Base-by-base conservation (phyloP, 2,329 filamentous ascomycete genomes). In the Cytospora paraplurivora region DNA sequence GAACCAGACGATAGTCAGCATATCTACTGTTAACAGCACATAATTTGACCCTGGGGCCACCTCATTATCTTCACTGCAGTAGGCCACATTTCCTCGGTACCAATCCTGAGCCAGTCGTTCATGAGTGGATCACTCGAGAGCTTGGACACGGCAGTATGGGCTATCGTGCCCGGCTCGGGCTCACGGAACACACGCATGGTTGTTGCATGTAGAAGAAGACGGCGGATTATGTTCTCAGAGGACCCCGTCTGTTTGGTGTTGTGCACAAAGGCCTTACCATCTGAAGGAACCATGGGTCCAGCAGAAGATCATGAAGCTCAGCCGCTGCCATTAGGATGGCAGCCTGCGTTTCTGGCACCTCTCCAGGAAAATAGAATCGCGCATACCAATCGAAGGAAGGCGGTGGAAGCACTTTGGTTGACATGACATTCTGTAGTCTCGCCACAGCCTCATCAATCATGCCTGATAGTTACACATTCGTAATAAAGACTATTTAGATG, bases 151-250 rank as follows among this genome's bases (percentile, higher is more conserved):
- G 49, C 62, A 1, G 69, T 73, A 64, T 74, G 71, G 17, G 69
- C 68, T 6, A 74, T 69, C 47, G 69, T 65, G 15, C 70, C 72
- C 10, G 68, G 58, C 34, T 68, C 58, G 5, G 72, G 68, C 62
- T 75, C 72, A 32, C 33, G 59, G 49, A 76, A 72, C 12, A 74
- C 63, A 6, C 66, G 68, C 62, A 73, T 68, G 17, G 70, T 67
- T 63, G 73, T 73, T 27, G 72, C 70, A 49, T 70, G 67, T 11
- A 70, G 67, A 19, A 75, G 64, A 7, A 75, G 51, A 15, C 71
- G 68, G 34, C 67, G 50, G 15, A 71, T 56, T 34, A 69, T 61
- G 7, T 57, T 73, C 68, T 61, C 12, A 74, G 57, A 1, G 61
- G 59, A 6, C 27, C 27, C 27, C 4, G 68, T 66, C 56, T 66